These are phyloP conservation scores for Fusarium annulatum DNA, from an alignment of 2,329 filamentous ascomycete genomes.

Conservation along the genomic window DNA sequence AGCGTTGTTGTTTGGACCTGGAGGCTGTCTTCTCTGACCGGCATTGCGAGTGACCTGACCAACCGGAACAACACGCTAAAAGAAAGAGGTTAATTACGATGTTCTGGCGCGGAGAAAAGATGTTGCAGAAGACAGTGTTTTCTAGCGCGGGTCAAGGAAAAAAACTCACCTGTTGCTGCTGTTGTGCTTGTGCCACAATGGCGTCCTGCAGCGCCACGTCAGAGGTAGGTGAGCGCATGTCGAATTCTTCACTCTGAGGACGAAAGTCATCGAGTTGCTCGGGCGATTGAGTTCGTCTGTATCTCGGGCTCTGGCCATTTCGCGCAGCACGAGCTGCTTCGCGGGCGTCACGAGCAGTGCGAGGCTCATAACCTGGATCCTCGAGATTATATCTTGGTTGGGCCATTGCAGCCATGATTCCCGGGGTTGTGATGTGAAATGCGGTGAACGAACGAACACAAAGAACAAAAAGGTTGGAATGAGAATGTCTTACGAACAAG, in stretches of 20 bases:
- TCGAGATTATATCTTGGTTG: constrained; percentile 35
- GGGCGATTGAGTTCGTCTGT: constrained; percentile 42
- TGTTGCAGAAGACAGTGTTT: background rate
- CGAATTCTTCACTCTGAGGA: constrained; percentile 38
- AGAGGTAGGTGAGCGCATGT: constrained; percentile 42
- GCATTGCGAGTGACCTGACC: constrained; percentile 37
- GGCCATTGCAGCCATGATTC: constrained; percentile 33
- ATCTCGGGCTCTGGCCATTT: constrained; percentile 41
- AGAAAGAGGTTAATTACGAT: constrained; percentile 15
- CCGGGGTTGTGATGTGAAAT: background rate
- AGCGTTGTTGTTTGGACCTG: constrained; percentile 12
- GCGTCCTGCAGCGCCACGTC: constrained; percentile 46
- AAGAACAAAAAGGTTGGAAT: background rate
- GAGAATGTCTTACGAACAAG: background rate
- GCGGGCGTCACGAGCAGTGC: constrained; percentile 42
- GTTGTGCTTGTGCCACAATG: constrained; percentile 45
- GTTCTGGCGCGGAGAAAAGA: constrained; percentile 20
- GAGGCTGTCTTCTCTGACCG: constrained; percentile 37
- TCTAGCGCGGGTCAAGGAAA: background rate
- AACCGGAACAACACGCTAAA: constrained; percentile 44
- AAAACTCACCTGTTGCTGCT: constrained; percentile 40
- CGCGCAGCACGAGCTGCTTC: constrained; percentile 39
- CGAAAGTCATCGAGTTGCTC: constrained; percentile 41
- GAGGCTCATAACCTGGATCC: constrained; percentile 36
- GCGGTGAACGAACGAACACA: background rate